A percentile compares a stretch with the other conserved stretches of the same genome.
Evolutionary conservation across 768 basidiomycete species (phyloP).

Genomic region (Sarcodon sp.): DNA sequence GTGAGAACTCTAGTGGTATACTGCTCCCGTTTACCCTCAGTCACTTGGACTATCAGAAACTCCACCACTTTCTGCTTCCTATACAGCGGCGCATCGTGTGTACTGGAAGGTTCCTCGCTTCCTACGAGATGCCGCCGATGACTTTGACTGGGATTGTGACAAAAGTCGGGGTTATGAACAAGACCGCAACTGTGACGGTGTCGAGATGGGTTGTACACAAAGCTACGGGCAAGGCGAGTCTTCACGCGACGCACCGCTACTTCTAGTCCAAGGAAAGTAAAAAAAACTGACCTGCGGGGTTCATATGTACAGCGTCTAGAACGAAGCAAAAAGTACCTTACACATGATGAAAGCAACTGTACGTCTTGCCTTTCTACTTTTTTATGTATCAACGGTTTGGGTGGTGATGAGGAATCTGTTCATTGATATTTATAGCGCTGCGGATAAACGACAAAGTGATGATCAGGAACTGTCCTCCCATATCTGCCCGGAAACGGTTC

Average conservation of each 20-base stretch:
- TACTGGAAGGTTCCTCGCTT: not conserved
- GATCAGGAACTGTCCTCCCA: constrained; percentile 73
- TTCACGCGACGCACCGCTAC: not conserved
- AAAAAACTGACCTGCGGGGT: not conserved
- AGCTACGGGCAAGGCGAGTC: constrained; percentile 51
- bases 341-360: constrained; percentile 68
- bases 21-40: too few species aligned
- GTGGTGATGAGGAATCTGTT: too few species aligned
- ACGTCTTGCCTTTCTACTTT: constrained; percentile 15
- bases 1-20: not conserved
- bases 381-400: not conserved
- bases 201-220: constrained; percentile 62
- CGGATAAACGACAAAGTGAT: constrained; percentile 58
- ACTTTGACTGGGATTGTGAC: constrained; percentile 63
- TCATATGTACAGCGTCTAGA: constrained; percentile 43
- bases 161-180: constrained; percentile 73
- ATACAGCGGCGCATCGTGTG: not conserved
- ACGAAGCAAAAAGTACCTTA: constrained; percentile 64
- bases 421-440: constrained; percentile 30
- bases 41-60: too few species aligned
- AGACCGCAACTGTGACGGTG: constrained; percentile 77
- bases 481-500: constrained; percentile 73
- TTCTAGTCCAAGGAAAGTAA: not conserved
- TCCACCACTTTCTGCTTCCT: too few species aligned
- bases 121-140: constrained; percentile 62